Evolutionary conservation across 2,329 filamentous ascomycete species (phyloP).

Genomic region (Sporothrix brasiliensis): DNA sequence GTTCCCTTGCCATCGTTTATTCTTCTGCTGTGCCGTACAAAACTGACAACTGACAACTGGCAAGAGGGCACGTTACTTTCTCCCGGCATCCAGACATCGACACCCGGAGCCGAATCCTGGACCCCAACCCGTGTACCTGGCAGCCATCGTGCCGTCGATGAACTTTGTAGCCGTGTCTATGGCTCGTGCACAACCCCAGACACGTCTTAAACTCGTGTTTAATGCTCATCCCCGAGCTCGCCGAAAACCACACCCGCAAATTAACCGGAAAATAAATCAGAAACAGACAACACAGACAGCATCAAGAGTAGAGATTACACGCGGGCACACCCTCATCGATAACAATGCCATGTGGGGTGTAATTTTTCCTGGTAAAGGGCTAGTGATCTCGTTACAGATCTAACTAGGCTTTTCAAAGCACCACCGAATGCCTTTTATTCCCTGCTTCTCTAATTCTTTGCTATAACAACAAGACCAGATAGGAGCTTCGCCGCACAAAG

Average conservation of each 20-base stretch:
- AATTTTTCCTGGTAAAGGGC: not conserved
- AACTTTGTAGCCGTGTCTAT: not conserved
- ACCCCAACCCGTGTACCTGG: constrained; percentile 23
- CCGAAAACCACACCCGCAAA: not conserved
- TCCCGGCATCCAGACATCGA: constrained; percentile 16
- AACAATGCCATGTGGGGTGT: constrained; percentile 11
- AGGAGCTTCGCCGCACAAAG: no score
- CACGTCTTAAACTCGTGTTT: not conserved
- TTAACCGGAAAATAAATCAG: no score
- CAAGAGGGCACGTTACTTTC: not conserved
- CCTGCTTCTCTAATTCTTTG: no score
- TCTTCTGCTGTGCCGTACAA: constrained; percentile 1
- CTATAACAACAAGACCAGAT: no score
- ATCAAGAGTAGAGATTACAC: not conserved
- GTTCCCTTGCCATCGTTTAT: not conserved
- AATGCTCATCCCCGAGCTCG: constrained; percentile 10
- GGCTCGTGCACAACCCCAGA: constrained; percentile 8
- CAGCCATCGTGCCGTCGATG: not conserved
- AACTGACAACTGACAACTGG: not conserved
- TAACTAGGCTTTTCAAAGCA: no score
- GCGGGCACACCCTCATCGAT: constrained; percentile 4
- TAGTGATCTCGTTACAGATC: no score
- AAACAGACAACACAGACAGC: not conserved
- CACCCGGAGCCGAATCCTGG: constrained; percentile 22
- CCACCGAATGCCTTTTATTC: no score